Evolutionary conservation across 441 rosid species (phyloP).

Genomic region (Adansonia madagascariensis): DNA sequence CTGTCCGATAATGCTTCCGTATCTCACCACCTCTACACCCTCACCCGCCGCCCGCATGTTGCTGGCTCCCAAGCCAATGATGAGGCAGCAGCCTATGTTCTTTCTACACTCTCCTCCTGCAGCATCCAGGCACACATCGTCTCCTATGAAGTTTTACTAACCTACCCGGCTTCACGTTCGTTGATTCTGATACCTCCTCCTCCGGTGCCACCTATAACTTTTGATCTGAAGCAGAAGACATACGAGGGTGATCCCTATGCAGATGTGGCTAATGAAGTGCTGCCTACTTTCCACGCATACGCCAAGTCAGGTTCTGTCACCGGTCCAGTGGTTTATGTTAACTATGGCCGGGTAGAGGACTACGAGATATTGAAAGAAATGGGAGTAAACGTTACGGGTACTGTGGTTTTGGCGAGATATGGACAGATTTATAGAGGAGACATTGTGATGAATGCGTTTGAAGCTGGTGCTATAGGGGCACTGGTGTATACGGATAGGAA

Average conservation of each 20-base stretch:
- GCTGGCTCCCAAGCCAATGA: slow-evolving; percentile 82
- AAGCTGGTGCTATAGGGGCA: slow-evolving; percentile 68
- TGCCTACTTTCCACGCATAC: slow-evolving; percentile 72
- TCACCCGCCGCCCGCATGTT: slow-evolving; percentile 81
- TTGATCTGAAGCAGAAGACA: slow-evolving; percentile 54
- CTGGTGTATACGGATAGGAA: slow-evolving; percentile 70
- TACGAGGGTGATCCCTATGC: slow-evolving; percentile 62
- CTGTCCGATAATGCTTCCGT: slow-evolving; percentile 65
- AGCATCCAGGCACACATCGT: slow-evolving; percentile 44
- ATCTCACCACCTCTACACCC: slow-evolving; percentile 63
- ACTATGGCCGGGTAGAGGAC: slow-evolving; percentile 81
- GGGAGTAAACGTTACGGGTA: slow-evolving; percentile 56
- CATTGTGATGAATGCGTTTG: slow-evolving; percentile 62
- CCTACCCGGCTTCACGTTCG: slow-evolving; percentile 74
- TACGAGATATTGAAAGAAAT: slow-evolving; percentile 47
- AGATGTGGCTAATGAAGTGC: slow-evolving; percentile 53
- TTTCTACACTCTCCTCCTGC: slow-evolving; percentile 50
- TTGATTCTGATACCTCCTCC: slow-evolving; percentile 42
- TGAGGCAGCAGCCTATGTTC: slow-evolving; percentile 62
- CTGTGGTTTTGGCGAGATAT: slow-evolving; percentile 63
- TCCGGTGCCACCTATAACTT: slow-evolving; percentile 37
- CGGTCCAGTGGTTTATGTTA: slow-evolving; percentile 68
- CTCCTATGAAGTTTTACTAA: slow-evolving; percentile 62
- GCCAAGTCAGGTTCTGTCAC: slow-evolving; percentile 71
- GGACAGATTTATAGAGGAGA: slow-evolving; percentile 80